These are phyloP conservation scores for Nematocida minor DNA, from an alignment of 371 early-diverging fungal species.

Conservation along the genomic window DNA sequence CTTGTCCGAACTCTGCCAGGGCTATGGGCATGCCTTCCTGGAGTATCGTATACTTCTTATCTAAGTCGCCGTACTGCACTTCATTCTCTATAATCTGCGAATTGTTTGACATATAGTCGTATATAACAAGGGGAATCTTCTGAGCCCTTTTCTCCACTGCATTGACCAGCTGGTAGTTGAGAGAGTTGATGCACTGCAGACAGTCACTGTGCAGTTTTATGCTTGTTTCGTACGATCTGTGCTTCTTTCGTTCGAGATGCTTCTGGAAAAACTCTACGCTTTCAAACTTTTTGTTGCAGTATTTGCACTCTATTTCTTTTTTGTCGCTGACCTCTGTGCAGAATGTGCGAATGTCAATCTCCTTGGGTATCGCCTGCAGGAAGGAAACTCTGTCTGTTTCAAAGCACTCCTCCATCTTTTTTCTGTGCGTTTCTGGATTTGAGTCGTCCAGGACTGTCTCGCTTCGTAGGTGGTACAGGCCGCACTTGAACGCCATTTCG, in stretches of 20 bases:
- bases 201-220: conserved; percentile 7
- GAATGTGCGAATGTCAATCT: neutral
- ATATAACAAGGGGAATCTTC: neutral
- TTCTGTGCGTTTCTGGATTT: neutral
- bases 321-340: neutral
- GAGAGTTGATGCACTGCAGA: neutral
- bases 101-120: neutral
- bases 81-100: neutral
- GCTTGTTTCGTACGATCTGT: conserved; percentile 26
- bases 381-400: neutral
- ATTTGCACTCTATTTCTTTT: conserved; percentile 17
- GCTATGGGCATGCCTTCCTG: neutral
- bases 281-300: conserved; percentile 38
- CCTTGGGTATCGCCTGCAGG: neutral
- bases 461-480: conserved; percentile 26
- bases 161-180: conserved; percentile 29
- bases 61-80: neutral
- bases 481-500: conserved; percentile 34
- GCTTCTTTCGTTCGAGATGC: conserved; percentile 31
- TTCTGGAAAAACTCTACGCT: conserved; percentile 43
- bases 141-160: conserved; percentile 24
- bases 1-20: neutral
- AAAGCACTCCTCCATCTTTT: neutral
- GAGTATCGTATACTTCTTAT: conserved; percentile 36
- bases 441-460: neutral